Conservation (phyloP, 148 eudicot species). For the Salicornia ramosissima region DNA sequence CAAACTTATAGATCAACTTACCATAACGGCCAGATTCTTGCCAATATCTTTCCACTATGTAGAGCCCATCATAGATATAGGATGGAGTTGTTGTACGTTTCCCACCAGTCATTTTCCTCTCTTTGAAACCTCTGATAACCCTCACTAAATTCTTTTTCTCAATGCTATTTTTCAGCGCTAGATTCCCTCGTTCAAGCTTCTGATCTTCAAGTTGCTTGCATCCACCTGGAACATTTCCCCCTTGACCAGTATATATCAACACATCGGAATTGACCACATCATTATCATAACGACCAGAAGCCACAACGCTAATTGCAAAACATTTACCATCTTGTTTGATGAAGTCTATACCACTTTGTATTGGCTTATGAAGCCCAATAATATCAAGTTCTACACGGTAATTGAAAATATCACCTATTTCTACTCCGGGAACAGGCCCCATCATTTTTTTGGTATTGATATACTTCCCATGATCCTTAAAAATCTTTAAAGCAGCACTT, state of each 20-base stretch:
- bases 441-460: slow-evolving; percentile 34
- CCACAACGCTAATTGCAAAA: slow-evolving; percentile 70
- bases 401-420: slow-evolving; percentile 83
- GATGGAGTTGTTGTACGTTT: slow-evolving; percentile 39
- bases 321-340: slow-evolving; percentile 30
- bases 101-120: slow-evolving; percentile 40
- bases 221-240: slow-evolving; percentile 46
- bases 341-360: slow-evolving; percentile 75
- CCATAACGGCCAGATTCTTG: slow-evolving; percentile 47
- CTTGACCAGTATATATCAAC: slow-evolving; percentile 69
- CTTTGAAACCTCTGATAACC: slow-evolving; percentile 79
- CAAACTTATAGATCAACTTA: slow-evolving; percentile 65
- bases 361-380: slow-evolving; percentile 71
- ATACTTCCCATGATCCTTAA: slow-evolving; percentile 52
- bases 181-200: slow-evolving; percentile 79
- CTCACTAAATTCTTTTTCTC: slow-evolving; percentile 48
- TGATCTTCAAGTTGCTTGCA: slow-evolving; percentile 67
- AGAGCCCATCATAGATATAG: slow-evolving; percentile 77
- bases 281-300: slow-evolving; percentile 73
- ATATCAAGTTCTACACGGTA: slow-evolving; percentile 75
- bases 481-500: slow-evolving; percentile 44
- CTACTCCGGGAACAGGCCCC: slow-evolving; percentile 80
- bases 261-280: slow-evolving; percentile 57
- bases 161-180: slow-evolving; percentile 68
- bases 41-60: slow-evolving; percentile 53